These are phyloP conservation scores for Setaria italica DNA, from an alignment of 202 grass and related monocot genomes.

Conservation along the genomic window DNA sequence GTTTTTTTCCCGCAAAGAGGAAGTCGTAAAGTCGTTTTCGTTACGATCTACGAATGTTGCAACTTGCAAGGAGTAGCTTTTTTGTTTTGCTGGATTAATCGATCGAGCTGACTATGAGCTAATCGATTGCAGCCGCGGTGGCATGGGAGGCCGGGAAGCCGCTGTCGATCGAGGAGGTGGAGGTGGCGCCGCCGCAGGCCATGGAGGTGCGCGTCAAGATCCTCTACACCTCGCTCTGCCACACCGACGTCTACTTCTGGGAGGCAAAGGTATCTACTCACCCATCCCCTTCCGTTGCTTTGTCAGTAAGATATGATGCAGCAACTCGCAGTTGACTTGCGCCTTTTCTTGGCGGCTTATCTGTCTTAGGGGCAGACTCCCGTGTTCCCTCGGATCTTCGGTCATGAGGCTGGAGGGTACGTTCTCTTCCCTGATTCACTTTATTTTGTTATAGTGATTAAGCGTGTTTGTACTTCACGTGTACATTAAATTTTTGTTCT, in stretches of 20 bases:
- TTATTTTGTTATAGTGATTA: background rate
- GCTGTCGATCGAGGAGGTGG: conserved; percentile 81
- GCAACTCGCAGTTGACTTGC: conserved; percentile 43
- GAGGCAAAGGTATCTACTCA: conserved; percentile 78
- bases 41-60: background rate
- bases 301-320: background rate
- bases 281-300: background rate
- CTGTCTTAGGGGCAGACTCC: conserved; percentile 75
- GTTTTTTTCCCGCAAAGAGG: background rate
- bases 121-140: conserved; percentile 71
- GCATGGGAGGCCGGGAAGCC: conserved; percentile 93
- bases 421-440: conserved; percentile 25
- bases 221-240: conserved; percentile 86
- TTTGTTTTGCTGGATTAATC: background rate
- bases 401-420: conserved; percentile 99
- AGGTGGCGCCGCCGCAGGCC: conserved; percentile 89
- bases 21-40: background rate
- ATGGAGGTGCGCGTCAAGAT: conserved; percentile 95
- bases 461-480: background rate
- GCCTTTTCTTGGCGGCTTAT: conserved; percentile 26
- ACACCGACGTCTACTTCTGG: conserved; percentile 97
- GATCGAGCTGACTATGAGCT: background rate
- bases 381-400: conserved; percentile 93
- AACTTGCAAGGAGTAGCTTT: background rate
- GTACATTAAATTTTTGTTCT: background rate